phyloP scores from a whole-genome alignment of 495 filamentous ascomycete genomes.

The Neurospora sp. region DNA sequence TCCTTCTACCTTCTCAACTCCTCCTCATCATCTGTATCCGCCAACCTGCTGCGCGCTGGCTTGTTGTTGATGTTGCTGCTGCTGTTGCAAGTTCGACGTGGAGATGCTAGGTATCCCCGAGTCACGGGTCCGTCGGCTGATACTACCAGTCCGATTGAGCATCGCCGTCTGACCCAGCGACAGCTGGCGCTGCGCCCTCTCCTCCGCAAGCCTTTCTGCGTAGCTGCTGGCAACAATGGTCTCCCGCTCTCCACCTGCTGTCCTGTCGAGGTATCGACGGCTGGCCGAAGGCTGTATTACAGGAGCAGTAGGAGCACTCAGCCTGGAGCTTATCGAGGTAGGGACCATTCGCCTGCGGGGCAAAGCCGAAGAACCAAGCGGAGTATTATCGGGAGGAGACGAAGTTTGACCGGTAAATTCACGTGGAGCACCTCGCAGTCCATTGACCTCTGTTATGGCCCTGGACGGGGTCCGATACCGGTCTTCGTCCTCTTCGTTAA shows the following conservation, averaged over 20 bases:
- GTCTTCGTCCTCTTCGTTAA: constrained; percentile 36
- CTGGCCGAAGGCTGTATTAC: constrained; percentile 14
- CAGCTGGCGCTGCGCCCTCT: constrained; percentile 29
- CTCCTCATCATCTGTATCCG: background rate
- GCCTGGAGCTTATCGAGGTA: constrained; percentile 26
- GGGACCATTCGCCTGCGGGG: constrained; percentile 31
- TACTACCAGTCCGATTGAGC: constrained; percentile 31
- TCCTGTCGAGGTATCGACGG: constrained; percentile 39
- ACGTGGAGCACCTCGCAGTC: constrained; percentile 18
- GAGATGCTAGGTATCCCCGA: constrained; percentile 21
- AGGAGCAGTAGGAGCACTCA: constrained; percentile 17
- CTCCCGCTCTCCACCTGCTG: constrained; percentile 28
- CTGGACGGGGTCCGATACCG: constrained; percentile 45
- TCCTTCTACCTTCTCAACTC: background rate
- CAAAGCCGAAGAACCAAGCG: constrained; percentile 27
- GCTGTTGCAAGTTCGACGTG: background rate
- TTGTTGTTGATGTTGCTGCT: background rate
- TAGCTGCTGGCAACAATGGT: constrained; percentile 13
- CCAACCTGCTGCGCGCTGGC: background rate
- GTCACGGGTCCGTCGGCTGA: constrained; percentile 29
- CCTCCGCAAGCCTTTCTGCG: constrained; percentile 30
- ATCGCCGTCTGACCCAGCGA: constrained; percentile 28
- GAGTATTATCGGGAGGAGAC: constrained; percentile 18
- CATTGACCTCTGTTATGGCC: constrained; percentile 47
- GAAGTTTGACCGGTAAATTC: constrained; percentile 20